Evolutionary conservation across 768 basidiomycete genomes (phyloP).

Genomic region (Kwoniella botswanensis): DNA sequence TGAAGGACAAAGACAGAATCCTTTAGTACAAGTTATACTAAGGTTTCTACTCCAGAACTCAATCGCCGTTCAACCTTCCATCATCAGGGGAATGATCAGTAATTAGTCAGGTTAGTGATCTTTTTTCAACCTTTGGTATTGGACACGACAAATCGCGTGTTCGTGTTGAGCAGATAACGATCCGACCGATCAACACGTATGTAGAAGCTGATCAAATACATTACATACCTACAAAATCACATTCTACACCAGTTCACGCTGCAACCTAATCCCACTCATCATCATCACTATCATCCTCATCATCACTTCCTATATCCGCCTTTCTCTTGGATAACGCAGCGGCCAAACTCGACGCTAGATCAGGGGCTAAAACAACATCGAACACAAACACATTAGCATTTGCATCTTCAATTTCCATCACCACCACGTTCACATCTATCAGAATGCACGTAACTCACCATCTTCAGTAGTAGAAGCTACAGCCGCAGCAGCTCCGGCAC

Average conservation of each 20-base stretch:
- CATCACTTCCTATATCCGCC: slow-evolving; percentile 84
- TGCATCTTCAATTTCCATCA: too few relatives aligned
- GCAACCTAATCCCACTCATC: slow-evolving; percentile 54
- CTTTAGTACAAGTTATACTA: too few relatives aligned
- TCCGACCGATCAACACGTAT: not conserved
- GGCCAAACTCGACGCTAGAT: slow-evolving; percentile 81
- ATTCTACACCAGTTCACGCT: not conserved
- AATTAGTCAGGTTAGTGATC: too few relatives aligned
- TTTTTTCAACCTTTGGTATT: too few relatives aligned
- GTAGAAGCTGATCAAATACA: not conserved
- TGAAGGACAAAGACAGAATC: too few relatives aligned
- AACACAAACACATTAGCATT: too few relatives aligned
- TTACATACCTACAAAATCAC: slow-evolving; percentile 5
- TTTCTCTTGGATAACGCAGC: slow-evolving; percentile 81
- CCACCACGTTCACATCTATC: not conserved
- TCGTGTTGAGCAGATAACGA: not conserved
- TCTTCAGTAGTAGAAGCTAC: slow-evolving; percentile 48
- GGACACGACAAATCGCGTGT: too few relatives aligned
- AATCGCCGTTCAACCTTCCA: too few relatives aligned
- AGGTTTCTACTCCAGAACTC: too few relatives aligned
- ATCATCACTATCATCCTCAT: slow-evolving; percentile 66
- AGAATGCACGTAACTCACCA: slow-evolving; percentile 29
- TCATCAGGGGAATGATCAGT: too few relatives aligned
- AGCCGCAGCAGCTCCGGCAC: slow-evolving; percentile 33
- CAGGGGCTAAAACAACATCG: slow-evolving; percentile 61